phyloP scores from a whole-genome alignment of 352 stramenopile genomes.

The Phytophthora litchii region DNA sequence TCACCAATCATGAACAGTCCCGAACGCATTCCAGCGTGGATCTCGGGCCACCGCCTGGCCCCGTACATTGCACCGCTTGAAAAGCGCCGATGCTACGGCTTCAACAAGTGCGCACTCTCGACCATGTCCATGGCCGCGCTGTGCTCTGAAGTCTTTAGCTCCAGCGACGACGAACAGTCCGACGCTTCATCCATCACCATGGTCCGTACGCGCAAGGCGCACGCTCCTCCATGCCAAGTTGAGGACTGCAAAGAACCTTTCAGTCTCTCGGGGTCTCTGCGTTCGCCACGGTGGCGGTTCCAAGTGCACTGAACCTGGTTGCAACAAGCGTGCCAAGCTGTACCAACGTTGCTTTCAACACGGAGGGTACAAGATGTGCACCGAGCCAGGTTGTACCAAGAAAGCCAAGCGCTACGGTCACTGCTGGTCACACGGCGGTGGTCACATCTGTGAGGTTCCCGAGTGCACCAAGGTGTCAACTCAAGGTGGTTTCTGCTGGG shows the following conservation, averaged over 20 bases:
- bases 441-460: constrained; percentile 61
- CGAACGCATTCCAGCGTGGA: constrained; percentile 10
- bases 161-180: constrained; percentile 27
- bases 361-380: constrained; percentile 74
- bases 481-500: constrained; percentile 75
- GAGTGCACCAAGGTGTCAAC: constrained; percentile 69
- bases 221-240: constrained; percentile 58
- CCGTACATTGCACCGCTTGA: constrained; percentile 42
- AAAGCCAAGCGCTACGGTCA: constrained; percentile 71
- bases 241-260: constrained; percentile 63
- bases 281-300: constrained; percentile 61
- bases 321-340: constrained; percentile 65
- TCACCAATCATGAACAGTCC: constrained; percentile 30
- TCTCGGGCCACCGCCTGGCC: constrained; percentile 23
- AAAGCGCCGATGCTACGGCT: constrained; percentile 23
- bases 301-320: constrained; percentile 50
- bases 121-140: constrained; percentile 33
- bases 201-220: constrained; percentile 29
- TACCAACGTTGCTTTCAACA: constrained; percentile 77
- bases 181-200: constrained; percentile 1
- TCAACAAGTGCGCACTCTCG: constrained; percentile 4
- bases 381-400: constrained; percentile 57
- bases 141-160: constrained; percentile 26
- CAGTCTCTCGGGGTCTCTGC: constrained; percentile 55
- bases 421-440: constrained; percentile 69